Percentiles rank a stretch among this genome's conserved stretches.
Evolutionary conservation across 495 filamentous ascomycete genomes (phyloP).

Genomic region (Trichoderma parareesei): DNA sequence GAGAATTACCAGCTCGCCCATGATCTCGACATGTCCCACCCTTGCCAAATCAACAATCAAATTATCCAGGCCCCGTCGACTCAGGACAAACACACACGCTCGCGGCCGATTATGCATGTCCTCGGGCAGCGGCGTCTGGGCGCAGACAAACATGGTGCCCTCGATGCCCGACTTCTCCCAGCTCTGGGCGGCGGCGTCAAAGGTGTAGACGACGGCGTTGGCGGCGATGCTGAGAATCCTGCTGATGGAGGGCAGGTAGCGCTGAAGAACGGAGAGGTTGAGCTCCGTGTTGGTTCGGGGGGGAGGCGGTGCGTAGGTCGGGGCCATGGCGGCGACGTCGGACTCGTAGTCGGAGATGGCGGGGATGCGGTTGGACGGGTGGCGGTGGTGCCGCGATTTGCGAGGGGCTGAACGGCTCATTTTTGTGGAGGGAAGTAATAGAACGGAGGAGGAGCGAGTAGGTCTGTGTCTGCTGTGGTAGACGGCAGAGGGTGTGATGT

Average conservation of each 20-base stretch:
- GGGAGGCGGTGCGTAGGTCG: constrained; percentile 32
- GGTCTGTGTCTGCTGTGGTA: background rate
- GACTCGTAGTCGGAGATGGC: constrained; percentile 61
- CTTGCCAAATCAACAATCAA: constrained; percentile 30
- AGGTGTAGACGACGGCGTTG: constrained; percentile 72
- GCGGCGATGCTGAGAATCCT: constrained; percentile 66
- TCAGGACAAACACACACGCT: constrained; percentile 37
- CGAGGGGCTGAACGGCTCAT: constrained; percentile 12
- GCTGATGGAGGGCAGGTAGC: constrained; percentile 60
- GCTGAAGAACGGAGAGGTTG: constrained; percentile 69
- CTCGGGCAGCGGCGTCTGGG: constrained; percentile 37
- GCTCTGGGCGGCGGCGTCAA: constrained; percentile 46
- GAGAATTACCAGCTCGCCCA: constrained; percentile 34
- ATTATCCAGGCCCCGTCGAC: constrained; percentile 38
- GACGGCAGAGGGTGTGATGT: background rate
- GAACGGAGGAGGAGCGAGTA: background rate
- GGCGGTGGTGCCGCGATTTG: constrained; percentile 21
- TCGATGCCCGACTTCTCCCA: constrained; percentile 78
- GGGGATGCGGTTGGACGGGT: constrained; percentile 19
- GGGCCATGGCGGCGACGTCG: constrained; percentile 23
- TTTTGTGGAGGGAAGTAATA: too few species aligned
- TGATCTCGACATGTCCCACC: constrained; percentile 34
- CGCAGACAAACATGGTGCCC: constrained; percentile 75
- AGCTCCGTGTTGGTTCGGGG: constrained; percentile 67
- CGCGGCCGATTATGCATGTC: constrained; percentile 21